Percentiles rank a stretch among this genome's conserved stretches.
Evolutionary conservation across 2,329 filamentous ascomycete species (phyloP).

Genomic region (Ampelomyces quisqualis): DNA sequence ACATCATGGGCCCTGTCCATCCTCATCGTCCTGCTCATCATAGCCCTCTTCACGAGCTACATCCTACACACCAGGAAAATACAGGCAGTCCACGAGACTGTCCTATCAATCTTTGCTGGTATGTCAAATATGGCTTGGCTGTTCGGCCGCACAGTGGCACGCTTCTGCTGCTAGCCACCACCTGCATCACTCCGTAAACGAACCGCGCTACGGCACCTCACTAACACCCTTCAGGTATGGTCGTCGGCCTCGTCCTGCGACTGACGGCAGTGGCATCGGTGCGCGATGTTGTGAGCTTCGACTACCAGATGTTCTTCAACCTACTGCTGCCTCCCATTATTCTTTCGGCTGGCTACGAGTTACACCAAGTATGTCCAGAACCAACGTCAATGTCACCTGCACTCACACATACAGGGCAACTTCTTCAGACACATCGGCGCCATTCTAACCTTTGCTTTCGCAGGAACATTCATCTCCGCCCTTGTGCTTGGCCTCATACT

Average conservation of each 20-base stretch:
- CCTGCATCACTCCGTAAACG: constrained; percentile 13
- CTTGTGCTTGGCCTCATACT: constrained; percentile 89
- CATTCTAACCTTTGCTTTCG: constrained; percentile 96
- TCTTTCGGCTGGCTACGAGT: constrained; percentile 91
- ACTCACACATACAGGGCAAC: constrained; percentile 62
- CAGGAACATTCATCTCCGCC: constrained; percentile 93
- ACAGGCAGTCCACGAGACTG: constrained; percentile 95
- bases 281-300: constrained; percentile 88
- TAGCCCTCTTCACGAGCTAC: constrained; percentile 95
- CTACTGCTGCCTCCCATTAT: constrained; percentile 98
- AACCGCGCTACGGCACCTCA: constrained; percentile 18
- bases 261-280: constrained; percentile 80
- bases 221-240: constrained; percentile 69
- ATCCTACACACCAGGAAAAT: constrained; percentile 95
- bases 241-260: constrained; percentile 84
- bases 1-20: constrained; percentile 98
- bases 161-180: constrained; percentile 14
- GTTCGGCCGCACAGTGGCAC: no score
- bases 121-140: constrained; percentile 22
- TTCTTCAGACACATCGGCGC: constrained; percentile 98
- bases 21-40: constrained; percentile 88
- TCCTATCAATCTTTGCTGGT: constrained; percentile 97
- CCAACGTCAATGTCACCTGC: neutral
- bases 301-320: constrained; percentile 99
- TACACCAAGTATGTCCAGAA: constrained; percentile 68